phyloP scores from a whole-genome alignment of 768 basidiomycete genomes.

The Plicaturopsis crispa region DNA sequence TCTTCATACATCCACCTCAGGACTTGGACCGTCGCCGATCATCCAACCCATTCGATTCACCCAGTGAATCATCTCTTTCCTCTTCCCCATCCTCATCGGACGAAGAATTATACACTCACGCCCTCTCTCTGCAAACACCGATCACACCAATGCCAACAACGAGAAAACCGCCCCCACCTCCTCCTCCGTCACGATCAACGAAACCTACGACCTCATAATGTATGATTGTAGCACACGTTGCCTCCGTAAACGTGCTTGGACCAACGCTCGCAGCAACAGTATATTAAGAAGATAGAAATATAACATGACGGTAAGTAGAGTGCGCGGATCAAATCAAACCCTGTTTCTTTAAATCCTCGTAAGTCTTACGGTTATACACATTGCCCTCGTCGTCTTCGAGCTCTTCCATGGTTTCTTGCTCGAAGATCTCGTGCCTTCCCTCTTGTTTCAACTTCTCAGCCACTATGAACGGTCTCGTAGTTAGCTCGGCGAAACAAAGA shows the following conservation, averaged over 20 bases:
- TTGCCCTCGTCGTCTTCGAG: conserved; percentile 98
- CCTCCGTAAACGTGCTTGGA: too few relatives aligned
- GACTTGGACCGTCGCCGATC: conserved; percentile 11
- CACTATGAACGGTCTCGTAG: conserved; percentile 37
- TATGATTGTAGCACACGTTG: too few relatives aligned
- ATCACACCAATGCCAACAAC: conserved; percentile 39
- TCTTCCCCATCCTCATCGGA: conserved; percentile 80
- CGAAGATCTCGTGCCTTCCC: conserved; percentile 89
- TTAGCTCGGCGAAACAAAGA: conserved; percentile 1
- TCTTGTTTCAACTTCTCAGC: conserved; percentile 97
- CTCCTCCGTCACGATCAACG: conserved; percentile 32
- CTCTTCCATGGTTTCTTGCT: conserved; percentile 95
- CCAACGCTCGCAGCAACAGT: conserved; percentile 10
- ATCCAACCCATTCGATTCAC: conserved; percentile 72
- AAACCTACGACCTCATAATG: too few relatives aligned
- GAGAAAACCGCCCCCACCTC: conserved; percentile 36
- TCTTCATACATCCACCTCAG: conserved; percentile 33
- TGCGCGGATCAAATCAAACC: conserved; percentile 57
- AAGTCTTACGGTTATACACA: conserved; percentile 97
- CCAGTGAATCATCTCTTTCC: conserved; percentile 54
- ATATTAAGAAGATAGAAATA: conserved; percentile 2
- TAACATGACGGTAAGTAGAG: conserved; percentile 8
- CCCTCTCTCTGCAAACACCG: conserved; percentile 62
- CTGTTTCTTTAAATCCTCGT: conserved; percentile 94
- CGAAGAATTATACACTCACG: conserved; percentile 76